A percentile compares a stretch with the other conserved stretches of the same genome.
Conservation (phyloP, 2,329 filamentous ascomycete genomes). For the Calonectria leucothoes region DNA sequence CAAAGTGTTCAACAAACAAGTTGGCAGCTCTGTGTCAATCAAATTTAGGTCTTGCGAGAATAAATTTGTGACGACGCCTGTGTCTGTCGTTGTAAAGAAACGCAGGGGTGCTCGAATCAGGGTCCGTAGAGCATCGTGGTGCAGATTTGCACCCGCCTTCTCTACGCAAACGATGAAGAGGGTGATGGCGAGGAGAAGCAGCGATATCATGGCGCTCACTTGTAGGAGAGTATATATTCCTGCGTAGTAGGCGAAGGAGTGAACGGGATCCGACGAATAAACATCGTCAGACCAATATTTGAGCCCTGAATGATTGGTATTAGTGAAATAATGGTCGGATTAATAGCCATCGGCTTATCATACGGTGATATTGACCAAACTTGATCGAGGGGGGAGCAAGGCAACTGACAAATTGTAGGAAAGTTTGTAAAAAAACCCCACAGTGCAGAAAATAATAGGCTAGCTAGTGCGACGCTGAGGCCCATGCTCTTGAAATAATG, state of each 20-base stretch:
- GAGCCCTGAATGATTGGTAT: conserved; percentile 31
- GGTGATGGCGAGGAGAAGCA: conserved; percentile 1
- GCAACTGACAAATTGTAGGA: conserved; percentile 45
- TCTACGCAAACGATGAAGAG: conserved; percentile 15
- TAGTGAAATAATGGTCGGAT: too few species aligned
- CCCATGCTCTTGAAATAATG: conserved; percentile 48
- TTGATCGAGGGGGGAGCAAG: background rate
- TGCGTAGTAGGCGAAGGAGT: conserved; percentile 17
- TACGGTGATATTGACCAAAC: background rate
- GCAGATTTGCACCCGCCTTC: conserved; percentile 15
- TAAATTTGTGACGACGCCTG: conserved; percentile 48
- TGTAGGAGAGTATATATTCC: conserved; percentile 27
- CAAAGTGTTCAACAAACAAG: conserved; percentile 37
- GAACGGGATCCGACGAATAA: background rate
- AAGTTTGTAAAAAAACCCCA: conserved; percentile 43
- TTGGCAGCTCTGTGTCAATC: conserved; percentile 49
- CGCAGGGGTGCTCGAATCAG: conserved; percentile 41
- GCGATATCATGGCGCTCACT: background rate
- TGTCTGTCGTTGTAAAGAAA: conserved; percentile 47
- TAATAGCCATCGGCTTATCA: background rate
- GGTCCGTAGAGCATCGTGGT: conserved; percentile 18
- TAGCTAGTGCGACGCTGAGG: conserved; percentile 4
- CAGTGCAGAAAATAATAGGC: conserved; percentile 32
- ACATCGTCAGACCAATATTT: conserved; percentile 32
- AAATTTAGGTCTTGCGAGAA: conserved; percentile 53